A percentile compares a stretch with the other conserved stretches of the same genome.
These are phyloP conservation scores for Microstroma glucosiphilum DNA, from an alignment of 1,284 basidiomycete genomes.

Conservation along the genomic window DNA sequence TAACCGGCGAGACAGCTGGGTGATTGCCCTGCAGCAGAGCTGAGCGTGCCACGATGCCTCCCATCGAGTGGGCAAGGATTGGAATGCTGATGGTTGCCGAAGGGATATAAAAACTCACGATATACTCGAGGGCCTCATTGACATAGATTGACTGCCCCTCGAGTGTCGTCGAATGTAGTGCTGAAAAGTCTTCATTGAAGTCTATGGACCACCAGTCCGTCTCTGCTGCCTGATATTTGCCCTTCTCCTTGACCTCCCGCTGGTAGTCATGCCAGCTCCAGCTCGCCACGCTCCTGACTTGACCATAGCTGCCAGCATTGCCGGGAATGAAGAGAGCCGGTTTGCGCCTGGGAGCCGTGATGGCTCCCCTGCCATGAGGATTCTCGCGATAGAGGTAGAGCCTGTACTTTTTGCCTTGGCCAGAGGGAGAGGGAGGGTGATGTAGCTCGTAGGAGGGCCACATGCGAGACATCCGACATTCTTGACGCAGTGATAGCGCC, in stretches of 20 bases:
- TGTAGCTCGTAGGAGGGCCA: constrained; percentile 73
- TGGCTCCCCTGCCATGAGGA: constrained; percentile 10
- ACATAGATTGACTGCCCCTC: constrained; percentile 75
- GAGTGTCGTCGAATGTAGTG: constrained; percentile 84
- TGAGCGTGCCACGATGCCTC: constrained; percentile 77
- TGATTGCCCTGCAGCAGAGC: constrained; percentile 60
- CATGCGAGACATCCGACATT: constrained; percentile 97
- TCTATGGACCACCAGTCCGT: constrained; percentile 60
- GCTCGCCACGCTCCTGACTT: constrained; percentile 89
- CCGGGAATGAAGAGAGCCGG: constrained; percentile 95
- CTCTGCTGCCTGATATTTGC: constrained; percentile 7
- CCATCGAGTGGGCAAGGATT: constrained; percentile 93
- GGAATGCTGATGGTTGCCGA: constrained; percentile 51
- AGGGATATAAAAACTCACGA: constrained; percentile 66
- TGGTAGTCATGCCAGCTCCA: constrained; percentile 71
- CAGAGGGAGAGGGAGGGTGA: constrained; percentile 61
- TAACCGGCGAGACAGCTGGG: constrained; percentile 53
- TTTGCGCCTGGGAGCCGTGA: constrained; percentile 19
- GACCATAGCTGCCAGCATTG: constrained; percentile 89
- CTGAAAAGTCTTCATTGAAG: constrained; percentile 94
- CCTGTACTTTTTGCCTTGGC: constrained; percentile 67
- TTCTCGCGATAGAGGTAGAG: constrained; percentile 87
- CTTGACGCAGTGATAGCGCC: constrained; percentile 27
- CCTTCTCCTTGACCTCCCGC: constrained; percentile 51
- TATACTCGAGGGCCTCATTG: constrained; percentile 65